These are phyloP conservation scores for Daedalea quercina DNA, from an alignment of 768 basidiomycete species.

Conservation along the genomic window DNA sequence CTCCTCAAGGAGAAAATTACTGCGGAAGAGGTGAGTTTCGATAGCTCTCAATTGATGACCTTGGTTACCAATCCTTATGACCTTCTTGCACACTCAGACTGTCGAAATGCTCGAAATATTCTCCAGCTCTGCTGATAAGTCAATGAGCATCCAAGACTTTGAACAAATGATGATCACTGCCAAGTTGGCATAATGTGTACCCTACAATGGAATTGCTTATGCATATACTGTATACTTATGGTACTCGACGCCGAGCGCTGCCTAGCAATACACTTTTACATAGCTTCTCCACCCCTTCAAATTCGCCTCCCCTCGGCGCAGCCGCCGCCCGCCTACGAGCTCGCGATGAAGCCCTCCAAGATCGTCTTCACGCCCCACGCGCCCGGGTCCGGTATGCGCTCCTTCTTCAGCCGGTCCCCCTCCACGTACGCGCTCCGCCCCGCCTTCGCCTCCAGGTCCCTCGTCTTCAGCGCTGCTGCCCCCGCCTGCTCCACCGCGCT, in stretches of 20 bases:
- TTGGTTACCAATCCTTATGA: no score
- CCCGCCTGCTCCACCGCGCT: conserved; percentile 54
- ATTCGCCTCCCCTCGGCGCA: no score
- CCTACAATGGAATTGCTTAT: no score
- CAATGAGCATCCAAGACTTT: conserved; percentile 65
- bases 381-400: conserved; percentile 77
- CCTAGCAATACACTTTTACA: no score
- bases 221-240: no score
- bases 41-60: conserved; percentile 6
- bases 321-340: not conserved
- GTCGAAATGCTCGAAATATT: conserved; percentile 77
- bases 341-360: conserved; percentile 42
- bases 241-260: no score
- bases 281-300: no score
- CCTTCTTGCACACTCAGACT: conserved; percentile 50
- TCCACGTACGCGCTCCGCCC: conserved; percentile 88
- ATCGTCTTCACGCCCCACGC: conserved; percentile 86
- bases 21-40: conserved; percentile 56
- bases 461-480: conserved; percentile 69
- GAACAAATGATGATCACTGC: conserved; percentile 67
- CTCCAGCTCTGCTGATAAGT: conserved; percentile 62
- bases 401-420: conserved; percentile 50
- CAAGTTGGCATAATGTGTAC: conserved; percentile 35
- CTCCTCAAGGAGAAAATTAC: conserved; percentile 67
- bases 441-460: conserved; percentile 72